Conservation (phyloP, 2,329 filamentous ascomycete species). For the Botrytis byssoidea region DNA sequence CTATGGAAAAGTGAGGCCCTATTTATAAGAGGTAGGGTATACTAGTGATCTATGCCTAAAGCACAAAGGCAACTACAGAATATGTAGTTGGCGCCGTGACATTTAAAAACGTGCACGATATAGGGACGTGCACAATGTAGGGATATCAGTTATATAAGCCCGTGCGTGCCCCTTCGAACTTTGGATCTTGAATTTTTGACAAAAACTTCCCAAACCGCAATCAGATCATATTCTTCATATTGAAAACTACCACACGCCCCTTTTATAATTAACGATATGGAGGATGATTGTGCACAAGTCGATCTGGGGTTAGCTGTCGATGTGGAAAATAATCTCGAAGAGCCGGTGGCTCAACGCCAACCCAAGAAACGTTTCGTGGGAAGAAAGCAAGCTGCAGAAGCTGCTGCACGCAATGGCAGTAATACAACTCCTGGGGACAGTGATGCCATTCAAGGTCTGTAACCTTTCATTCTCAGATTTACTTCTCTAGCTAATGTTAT, state of each 20-base stretch:
- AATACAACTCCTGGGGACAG: conserved; percentile 51
- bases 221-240: background rate
- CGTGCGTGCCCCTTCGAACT: background rate
- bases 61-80: no score
- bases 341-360: conserved; percentile 55
- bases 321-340: conserved; percentile 56
- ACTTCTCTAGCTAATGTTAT: conserved; percentile 29
- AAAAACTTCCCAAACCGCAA: background rate
- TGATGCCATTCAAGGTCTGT: conserved; percentile 65
- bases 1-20: no score
- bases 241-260: background rate
- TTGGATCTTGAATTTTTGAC: background rate
- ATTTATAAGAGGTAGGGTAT: no score
- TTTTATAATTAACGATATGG: conserved; percentile 51
- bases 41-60: no score
- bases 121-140: no score
- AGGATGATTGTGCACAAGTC: conserved; percentile 68
- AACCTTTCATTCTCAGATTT: conserved; percentile 25
- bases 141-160: background rate
- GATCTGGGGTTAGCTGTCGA: conserved; percentile 70
- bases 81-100: no score
- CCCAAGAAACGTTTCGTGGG: conserved; percentile 94
- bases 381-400: conserved; percentile 67
- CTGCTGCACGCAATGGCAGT: conserved; percentile 43
- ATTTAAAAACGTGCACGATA: no score